Percentiles rank a stretch among this genome's conserved stretches.
phyloP scores from a whole-genome alignment of 2,329 filamentous ascomycete species.

The Penicillium sp. region DNA sequence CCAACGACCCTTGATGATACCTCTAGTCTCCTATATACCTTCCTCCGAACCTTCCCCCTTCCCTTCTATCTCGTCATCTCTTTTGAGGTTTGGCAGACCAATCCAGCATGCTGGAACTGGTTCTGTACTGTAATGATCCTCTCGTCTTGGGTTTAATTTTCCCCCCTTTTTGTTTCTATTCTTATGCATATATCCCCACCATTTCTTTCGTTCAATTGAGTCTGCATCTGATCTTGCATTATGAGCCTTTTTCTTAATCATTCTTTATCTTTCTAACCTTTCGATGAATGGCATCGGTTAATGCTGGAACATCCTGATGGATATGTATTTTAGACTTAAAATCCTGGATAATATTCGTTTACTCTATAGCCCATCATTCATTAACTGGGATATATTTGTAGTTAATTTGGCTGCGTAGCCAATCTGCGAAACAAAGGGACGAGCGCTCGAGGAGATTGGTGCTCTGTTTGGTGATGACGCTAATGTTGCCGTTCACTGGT shows the following conservation, averaged over 20 bases:
- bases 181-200: constrained; percentile 21
- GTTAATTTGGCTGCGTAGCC: too few relatives aligned
- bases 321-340: constrained; percentile 4
- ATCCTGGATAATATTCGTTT: background rate
- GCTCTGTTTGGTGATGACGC: constrained; percentile 35
- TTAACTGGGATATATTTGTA: background rate
- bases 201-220: constrained; percentile 6
- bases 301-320: constrained; percentile 2
- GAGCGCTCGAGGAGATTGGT: constrained; percentile 38
- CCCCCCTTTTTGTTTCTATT: background rate
- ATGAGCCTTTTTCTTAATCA: constrained; percentile 10
- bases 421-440: constrained; percentile 37
- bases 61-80: background rate
- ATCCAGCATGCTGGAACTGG: constrained; percentile 7
- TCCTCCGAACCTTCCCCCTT: background rate
- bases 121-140: constrained; percentile 19
- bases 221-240: constrained; percentile 18
- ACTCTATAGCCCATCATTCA: background rate
- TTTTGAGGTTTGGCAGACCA: constrained; percentile 3
- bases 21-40: constrained; percentile 6
- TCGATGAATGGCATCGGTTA: constrained; percentile 4
- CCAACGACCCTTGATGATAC: constrained; percentile 20
- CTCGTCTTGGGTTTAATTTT: constrained; percentile 1
- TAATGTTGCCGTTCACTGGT: constrained; percentile 9
- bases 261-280: constrained; percentile 2